Base-by-base conservation (phyloP, 495 filamentous ascomycete genomes). In the Hypomontagnella submonticulosa region DNA sequence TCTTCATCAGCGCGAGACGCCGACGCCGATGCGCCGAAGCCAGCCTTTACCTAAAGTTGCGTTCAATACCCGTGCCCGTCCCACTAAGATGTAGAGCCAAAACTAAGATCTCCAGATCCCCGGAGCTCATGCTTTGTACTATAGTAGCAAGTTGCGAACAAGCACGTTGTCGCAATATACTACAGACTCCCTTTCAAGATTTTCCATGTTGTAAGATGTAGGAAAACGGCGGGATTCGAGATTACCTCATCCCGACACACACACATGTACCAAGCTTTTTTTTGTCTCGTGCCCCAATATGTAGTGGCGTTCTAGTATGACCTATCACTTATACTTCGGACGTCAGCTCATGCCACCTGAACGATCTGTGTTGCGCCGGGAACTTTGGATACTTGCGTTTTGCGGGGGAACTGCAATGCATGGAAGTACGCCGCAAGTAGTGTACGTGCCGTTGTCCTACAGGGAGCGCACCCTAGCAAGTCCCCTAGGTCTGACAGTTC, bases 11-110 rank as follows among this genome's bases (percentile, higher is more conserved):
- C 56, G 50, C 63, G 56, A 61, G 49, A 66, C 43, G 56, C 63
- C 63, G 63, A 61, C 27, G 50, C 63, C 63, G 63, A 66, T 8
- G 36, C 27, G 30, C 57, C 32, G 47, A 50, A n/a, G 13, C 18
- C 32, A 33, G 23, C 23, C 6, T 27, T 27, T 27, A 27, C 23
- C 3, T 6, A 27, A 27, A 27, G 23, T 27, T 3, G 23, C 23
- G 23, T 6, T 27, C 23, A 6, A 27, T 27, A 27, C 23, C 23
- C 23, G 23, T 27, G 23, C 23, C 23, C 10, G 30, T 50, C 36
- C 36, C 36, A 38, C 49, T 40, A 23, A 53, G 49, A 37, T 40
- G n/a, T 50, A 18, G 30, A 50, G 47, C 27, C 47, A 50, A 46
- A 48, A 50, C 47, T 36, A 50, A 50, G 47, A 50, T 50, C 47